Conservation (phyloP, 768 basidiomycete species). For the Leccinum subgranulosum region DNA sequence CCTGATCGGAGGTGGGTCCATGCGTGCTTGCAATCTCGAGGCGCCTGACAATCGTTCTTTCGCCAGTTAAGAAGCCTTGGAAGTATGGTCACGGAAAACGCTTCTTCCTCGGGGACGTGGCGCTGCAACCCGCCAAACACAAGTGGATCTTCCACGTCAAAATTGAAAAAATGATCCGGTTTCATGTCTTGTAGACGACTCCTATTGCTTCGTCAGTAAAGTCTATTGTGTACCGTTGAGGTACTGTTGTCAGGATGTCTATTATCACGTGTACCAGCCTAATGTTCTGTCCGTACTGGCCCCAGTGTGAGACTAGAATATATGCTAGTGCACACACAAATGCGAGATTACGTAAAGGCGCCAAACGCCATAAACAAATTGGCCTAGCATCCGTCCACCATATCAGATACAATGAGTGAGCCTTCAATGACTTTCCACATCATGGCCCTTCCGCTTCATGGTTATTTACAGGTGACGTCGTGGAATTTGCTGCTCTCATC, state of each 20-base stretch:
- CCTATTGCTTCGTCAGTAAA: not conserved
- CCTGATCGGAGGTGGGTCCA: slow-evolving; percentile 18
- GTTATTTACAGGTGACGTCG: not conserved
- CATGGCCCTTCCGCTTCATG: not conserved
- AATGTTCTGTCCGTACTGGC: slow-evolving; percentile 44
- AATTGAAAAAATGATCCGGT: not conserved
- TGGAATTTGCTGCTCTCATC: too few relatives aligned
- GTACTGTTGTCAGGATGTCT: slow-evolving; percentile 1
- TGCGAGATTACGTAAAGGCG: slow-evolving; percentile 7
- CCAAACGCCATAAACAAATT: too few relatives aligned
- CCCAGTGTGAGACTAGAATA: too few relatives aligned
- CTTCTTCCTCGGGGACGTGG: slow-evolving; percentile 19
- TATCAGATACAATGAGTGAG: not conserved
- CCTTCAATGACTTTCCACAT: not conserved
- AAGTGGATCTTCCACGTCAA: slow-evolving; percentile 28
- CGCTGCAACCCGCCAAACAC: slow-evolving; percentile 21
- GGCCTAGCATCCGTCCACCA: too few relatives aligned
- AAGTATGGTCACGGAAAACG: slow-evolving; percentile 27
- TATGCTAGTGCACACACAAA: too few relatives aligned
- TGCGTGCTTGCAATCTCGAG: not conserved
- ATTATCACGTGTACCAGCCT: not conserved
- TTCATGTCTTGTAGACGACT: not conserved
- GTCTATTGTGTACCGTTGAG: not conserved
- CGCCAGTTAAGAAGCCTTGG: slow-evolving; percentile 25
- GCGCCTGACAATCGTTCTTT: slow-evolving; percentile 5